Base-by-base conservation (phyloP, 176 grass and related monocot species). In the Triticum dicoccoides region DNA sequence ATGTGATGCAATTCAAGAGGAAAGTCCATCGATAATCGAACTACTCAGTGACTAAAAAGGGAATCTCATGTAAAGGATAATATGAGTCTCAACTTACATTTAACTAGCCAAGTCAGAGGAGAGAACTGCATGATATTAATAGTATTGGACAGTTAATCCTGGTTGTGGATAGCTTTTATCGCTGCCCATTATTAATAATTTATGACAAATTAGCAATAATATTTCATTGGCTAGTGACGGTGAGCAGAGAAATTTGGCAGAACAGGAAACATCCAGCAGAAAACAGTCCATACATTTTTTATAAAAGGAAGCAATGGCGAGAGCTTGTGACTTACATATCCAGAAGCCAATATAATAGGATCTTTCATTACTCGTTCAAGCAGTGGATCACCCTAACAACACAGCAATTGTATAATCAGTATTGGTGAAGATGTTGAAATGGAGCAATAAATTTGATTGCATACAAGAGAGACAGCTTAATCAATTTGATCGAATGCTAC, bases 331-430 rank as follows among this genome's bases (percentile, higher is more conserved):
- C 89, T 91, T 87, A 87, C 89, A 84, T 87, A 12, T 84, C 85
- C 89, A 38, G 89, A 91, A 3, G 67, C 66, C 80, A 91, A 61
- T 42, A 91, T 87, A 27, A 91, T 61, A 10, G 75, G 85, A 90
- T 87, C 35, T 7, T 35, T 58, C 89, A 87, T 87, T 73, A 38
- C 34, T 87, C 33, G 24, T 71, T 1, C 76, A 15, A 66, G 56
- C 67, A 34, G 65, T 30, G 10, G n/a, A 84, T 66, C 89, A 80
- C 4, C 80, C 89, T 90, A 59, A 23, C 17, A 90, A 73, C 44
- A 80, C 20, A 80, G 33, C 39, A 75, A 73, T 74, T 61, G 5
- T 56, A 25, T 21, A 62, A 87, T 83, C 17, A 87, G 67, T 67
- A 58, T 23, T 74, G 4, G 63, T 75, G 39, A 69, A 81, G 59